These are phyloP conservation scores for Sphagnum contortum DNA, from an alignment of 225 moss, liverwort and hornwort genomes.

Conservation along the genomic window DNA sequence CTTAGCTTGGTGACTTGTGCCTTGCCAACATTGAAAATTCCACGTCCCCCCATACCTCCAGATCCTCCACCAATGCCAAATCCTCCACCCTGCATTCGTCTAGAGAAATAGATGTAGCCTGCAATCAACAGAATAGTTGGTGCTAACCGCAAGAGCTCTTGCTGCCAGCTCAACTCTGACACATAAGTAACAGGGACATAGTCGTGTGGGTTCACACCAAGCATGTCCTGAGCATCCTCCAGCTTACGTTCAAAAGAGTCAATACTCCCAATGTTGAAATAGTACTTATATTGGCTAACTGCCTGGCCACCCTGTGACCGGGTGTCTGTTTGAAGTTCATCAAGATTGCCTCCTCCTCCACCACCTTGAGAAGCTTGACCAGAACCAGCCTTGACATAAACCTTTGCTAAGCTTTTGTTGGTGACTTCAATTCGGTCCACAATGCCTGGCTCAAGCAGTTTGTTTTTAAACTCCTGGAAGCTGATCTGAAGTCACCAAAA, in stretches of 20 bases:
- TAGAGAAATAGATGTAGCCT: constrained; percentile 91
- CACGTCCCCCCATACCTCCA: constrained; percentile 94
- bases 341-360: constrained; percentile 24
- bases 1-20: constrained; percentile 98
- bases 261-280: constrained; percentile 96
- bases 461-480: constrained; percentile 99
- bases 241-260: constrained; percentile 98
- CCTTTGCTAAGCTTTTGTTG: constrained; percentile 97
- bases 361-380: constrained; percentile 35
- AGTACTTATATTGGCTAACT: constrained; percentile 70
- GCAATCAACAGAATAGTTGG: constrained; percentile 93
- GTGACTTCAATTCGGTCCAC: constrained; percentile 96
- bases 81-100: constrained; percentile 97
- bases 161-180: constrained; percentile 99
- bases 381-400: constrained; percentile 54
- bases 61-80: constrained; percentile 77
- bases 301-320: constrained; percentile 52
- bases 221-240: constrained; percentile 89
- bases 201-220: constrained; percentile 83
- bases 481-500: constrained; percentile 54
- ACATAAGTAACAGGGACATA: constrained; percentile 98
- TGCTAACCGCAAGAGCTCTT: constrained; percentile 92
- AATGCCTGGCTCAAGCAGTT: constrained; percentile 86
- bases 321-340: constrained; percentile 52
- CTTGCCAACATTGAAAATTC: constrained; percentile 97